phyloP scores from a whole-genome alignment of 2,329 filamentous ascomycete genomes.

The Cercospora nicotianae region DNA sequence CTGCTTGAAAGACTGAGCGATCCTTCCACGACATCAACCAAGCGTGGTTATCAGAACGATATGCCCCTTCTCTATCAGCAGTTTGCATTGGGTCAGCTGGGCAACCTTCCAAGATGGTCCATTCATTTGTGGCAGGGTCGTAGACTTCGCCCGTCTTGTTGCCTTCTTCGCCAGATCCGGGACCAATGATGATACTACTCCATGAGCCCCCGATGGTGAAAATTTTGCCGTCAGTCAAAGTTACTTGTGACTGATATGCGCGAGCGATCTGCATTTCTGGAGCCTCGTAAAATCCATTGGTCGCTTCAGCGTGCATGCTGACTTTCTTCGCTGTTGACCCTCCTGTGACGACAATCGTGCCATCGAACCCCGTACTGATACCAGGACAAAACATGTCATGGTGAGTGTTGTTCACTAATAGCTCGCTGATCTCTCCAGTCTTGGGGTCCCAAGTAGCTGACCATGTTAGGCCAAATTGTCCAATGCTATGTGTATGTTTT shows the following conservation, averaged over 20 bases:
- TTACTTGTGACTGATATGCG: background rate
- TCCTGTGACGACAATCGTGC: background rate
- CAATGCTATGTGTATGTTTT: background rate
- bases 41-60: constrained; percentile 55
- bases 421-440: background rate
- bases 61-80: constrained; percentile 43
- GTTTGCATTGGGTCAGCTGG: constrained; percentile 15
- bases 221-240: background rate
- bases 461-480: background rate
- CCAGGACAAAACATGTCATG: constrained; percentile 1
- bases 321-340: background rate
- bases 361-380: background rate
- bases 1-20: constrained; percentile 54
- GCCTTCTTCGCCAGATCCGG: background rate
- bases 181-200: background rate
- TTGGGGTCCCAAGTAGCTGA: background rate
- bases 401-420: background rate
- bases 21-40: constrained; percentile 48
- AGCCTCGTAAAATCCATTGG: background rate
- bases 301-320: background rate
- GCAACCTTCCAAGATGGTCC: background rate
- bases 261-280: constrained; percentile 1
- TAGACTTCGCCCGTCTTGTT: background rate
- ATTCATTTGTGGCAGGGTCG: background rate
- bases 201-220: background rate